Conservation (phyloP, 495 filamentous ascomycete species). For the Hypoxylon fragiforme region DNA sequence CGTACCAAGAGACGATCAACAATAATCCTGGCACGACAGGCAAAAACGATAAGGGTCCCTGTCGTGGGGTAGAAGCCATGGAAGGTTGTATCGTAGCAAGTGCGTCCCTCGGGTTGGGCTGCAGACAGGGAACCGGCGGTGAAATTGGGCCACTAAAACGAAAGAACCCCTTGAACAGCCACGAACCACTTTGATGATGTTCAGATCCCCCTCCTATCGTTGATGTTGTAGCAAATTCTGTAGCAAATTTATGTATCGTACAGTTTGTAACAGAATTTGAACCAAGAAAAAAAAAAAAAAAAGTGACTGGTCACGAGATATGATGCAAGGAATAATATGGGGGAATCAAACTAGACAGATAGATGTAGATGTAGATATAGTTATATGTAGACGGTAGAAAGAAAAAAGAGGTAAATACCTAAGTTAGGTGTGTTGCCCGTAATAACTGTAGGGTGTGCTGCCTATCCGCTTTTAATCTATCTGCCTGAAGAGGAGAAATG, state of each 20-base stretch:
- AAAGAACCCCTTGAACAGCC: conserved; percentile 23
- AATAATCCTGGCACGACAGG: conserved; percentile 11
- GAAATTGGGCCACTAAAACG: conserved; percentile 35
- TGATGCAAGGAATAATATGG: conserved; percentile 17
- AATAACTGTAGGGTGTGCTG: conserved; percentile 18
- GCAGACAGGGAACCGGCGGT: conserved; percentile 33
- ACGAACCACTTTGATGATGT: conserved; percentile 17
- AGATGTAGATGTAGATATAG: neutral
- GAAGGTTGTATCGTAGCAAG: conserved; percentile 18
- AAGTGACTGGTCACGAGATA: conserved; percentile 22
- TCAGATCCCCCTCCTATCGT: conserved; percentile 12
- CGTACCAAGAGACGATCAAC: conserved; percentile 20
- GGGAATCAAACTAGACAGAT: conserved; percentile 4
- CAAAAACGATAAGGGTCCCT: conserved; percentile 29
- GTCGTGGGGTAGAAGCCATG: conserved; percentile 36
- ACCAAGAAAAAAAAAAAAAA: no score
- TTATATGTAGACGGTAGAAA: neutral
- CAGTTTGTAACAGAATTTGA: no score
- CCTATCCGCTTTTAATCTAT: conserved; percentile 29
- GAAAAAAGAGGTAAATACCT: conserved; percentile 4
- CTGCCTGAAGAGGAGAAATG: conserved; percentile 28
- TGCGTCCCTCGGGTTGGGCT: conserved; percentile 34
- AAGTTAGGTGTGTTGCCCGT: no score
- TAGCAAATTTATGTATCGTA: no score
- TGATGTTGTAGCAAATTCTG: no score